A percentile compares a stretch with the other conserved stretches of the same genome.
These are phyloP conservation scores for Lipomyces starkeyi DNA, from an alignment of 805 yeast species.

Conservation along the genomic window DNA sequence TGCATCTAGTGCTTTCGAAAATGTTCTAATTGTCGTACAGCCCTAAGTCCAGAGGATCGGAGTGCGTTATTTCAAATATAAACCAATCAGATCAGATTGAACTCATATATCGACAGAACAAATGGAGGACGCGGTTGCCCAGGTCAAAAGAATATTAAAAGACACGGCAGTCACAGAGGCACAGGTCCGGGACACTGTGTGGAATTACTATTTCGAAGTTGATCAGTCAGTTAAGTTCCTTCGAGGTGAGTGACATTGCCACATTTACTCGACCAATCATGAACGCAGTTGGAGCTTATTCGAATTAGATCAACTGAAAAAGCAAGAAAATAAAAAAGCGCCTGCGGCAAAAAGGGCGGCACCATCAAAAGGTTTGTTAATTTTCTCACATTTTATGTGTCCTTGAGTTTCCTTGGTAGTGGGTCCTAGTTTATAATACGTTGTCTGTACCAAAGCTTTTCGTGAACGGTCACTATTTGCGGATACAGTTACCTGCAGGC, in stretches of 20 bases:
- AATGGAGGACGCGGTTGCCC: slow-evolving; percentile 38
- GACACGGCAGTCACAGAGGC: slow-evolving; percentile 55
- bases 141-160: slow-evolving; percentile 38
- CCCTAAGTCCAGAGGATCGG: slow-evolving; percentile 41
- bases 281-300: neutral
- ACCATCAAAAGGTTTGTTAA: slow-evolving; percentile 22
- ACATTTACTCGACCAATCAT: neutral
- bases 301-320: slow-evolving; percentile 34
- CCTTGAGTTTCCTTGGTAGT: slow-evolving; percentile 2
- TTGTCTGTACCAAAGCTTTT: slow-evolving; percentile 19
- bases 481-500: neutral
- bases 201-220: slow-evolving; percentile 63
- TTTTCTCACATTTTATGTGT: neutral
- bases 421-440: slow-evolving; percentile 15
- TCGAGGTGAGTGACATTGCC: slow-evolving; percentile 38
- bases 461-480: slow-evolving; percentile 1
- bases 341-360: slow-evolving; percentile 18
- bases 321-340: slow-evolving; percentile 24
- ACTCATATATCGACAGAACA: slow-evolving; percentile 30
- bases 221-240: slow-evolving; percentile 58
- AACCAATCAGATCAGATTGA: neutral
- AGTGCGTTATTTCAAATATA: slow-evolving; percentile 25
- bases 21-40: slow-evolving; percentile 17
- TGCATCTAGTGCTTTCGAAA: neutral
- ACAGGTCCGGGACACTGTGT: slow-evolving; percentile 63